Conservation (phyloP, 208 protist genomes). For the Wallacemonas collosoma region DNA sequence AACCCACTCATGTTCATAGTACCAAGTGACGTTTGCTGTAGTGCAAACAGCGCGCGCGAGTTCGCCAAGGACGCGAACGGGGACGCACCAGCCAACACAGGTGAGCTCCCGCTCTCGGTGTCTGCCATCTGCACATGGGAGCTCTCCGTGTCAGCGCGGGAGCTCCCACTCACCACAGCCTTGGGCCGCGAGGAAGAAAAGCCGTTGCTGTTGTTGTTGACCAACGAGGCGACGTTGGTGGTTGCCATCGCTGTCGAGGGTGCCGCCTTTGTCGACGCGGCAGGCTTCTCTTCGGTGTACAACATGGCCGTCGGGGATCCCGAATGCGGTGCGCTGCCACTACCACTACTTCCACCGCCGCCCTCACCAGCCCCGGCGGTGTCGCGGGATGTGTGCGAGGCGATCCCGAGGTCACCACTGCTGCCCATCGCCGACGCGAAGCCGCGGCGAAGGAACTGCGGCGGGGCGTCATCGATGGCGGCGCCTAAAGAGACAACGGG, state of each 20-base stretch:
- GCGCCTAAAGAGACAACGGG: neutral
- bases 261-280: no score
- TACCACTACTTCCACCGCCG: no score
- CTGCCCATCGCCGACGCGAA: neutral
- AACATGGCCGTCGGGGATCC: no score
- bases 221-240: no score
- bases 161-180: no score
- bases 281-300: no score
- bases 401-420: neutral
- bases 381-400: neutral
- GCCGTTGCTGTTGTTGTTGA: no score
- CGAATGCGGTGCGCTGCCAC: no score
- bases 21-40: neutral
- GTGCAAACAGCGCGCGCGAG: neutral
- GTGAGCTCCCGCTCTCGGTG: neutral
- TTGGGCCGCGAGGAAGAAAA: no score
- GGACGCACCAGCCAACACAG: neutral
- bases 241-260: no score
- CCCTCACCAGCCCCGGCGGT: neutral
- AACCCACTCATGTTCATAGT: neutral
- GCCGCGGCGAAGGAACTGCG: conserved; percentile 6
- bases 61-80: neutral
- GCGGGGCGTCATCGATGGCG: conserved; percentile 3
- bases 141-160: no score
- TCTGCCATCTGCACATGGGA: no score